Base-by-base conservation (phyloP, 768 basidiomycete species). In the Coprinopsis cinerea region DNA sequence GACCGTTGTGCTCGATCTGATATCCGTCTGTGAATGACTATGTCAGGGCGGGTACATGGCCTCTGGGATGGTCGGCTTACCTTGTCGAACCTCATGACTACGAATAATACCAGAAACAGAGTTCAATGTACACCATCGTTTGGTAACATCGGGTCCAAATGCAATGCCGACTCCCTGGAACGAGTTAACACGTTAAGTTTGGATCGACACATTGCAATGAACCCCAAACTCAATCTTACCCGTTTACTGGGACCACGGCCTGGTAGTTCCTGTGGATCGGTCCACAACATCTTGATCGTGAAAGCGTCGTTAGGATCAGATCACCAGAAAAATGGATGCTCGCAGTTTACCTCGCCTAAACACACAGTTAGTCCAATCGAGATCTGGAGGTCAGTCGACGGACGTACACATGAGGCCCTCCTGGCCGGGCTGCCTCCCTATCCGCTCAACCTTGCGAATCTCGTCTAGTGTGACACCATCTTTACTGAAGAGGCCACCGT, bases 201-300 rank as follows among this genome's bases (percentile, higher is more conserved):
- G 23, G 35, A 22, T 32, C 27, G 26, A 58, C 34, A 35, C 46
- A 44, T 49, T 32, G 34, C 41, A 25, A 37, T 52, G 26, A 40
- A 27, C 28, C 22, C 4, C 20, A 23, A 30, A 42, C 27, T 37
- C 13, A 50, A 51, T 67, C 86, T 44, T 63, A 91, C 90, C 30
- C 96, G 83, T 75, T 98, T 98, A 62, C 91, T 94, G 11, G 96
- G 95, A 4, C 96, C 95, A 23, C 96, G 83, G 22, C 96, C 96
- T 10, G 82, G 82, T 34, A 71, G 59, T 35, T 86, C 85, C 66
- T 97, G 96, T 18, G 96, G 95, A 67, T 98, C 95, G 2, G 93
- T 95, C 94, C 95, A 97, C 14, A 98, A 77, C 24, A 93, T 67
- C 87, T 94, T 62, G 17, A 57, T 35, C 17, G 24, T 53, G 40